Evolutionary conservation across 2,329 filamentous ascomycete species (phyloP).

Genomic region (Aspergillus versicolor): DNA sequence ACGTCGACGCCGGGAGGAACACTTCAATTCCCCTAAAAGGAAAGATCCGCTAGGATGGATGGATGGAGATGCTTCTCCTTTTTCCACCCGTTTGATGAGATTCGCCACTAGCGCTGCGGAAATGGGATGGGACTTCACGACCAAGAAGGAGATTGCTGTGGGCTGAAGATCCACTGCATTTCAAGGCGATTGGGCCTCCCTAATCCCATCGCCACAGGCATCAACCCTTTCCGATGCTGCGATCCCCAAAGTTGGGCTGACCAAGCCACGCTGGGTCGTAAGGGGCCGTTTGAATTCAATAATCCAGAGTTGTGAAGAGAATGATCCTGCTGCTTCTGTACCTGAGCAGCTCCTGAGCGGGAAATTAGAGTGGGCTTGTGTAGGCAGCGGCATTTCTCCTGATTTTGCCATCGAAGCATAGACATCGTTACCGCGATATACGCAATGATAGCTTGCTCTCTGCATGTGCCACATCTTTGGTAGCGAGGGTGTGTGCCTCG

Average conservation of each 20-base stretch:
- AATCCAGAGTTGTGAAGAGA: not conserved
- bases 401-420: not conserved
- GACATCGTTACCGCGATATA: too few relatives aligned
- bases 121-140: not conserved
- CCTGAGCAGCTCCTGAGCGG: not conserved
- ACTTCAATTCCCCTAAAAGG: constrained; percentile 5
- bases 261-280: constrained; percentile 10
- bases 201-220: constrained; percentile 8
- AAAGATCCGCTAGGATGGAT: constrained; percentile 4
- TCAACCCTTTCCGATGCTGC: not conserved
- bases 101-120: constrained; percentile 7
- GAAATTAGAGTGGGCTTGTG: not conserved
- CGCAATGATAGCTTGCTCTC: not conserved
- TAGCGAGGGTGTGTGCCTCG: not conserved
- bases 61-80: constrained; percentile 9
- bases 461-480: not conserved
- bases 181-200: constrained; percentile 1
- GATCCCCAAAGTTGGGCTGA: not conserved
- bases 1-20: constrained; percentile 15
- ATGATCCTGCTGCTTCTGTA: constrained; percentile 4
- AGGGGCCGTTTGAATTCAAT: not conserved
- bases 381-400: constrained; percentile 8
- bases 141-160: constrained; percentile 8
- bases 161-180: constrained; percentile 2
- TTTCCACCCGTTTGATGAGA: not conserved